Percentiles rank a stretch among this genome's conserved stretches.
Evolutionary conservation across 768 basidiomycete species (phyloP).

Genomic region (Clathrus columnatus): DNA sequence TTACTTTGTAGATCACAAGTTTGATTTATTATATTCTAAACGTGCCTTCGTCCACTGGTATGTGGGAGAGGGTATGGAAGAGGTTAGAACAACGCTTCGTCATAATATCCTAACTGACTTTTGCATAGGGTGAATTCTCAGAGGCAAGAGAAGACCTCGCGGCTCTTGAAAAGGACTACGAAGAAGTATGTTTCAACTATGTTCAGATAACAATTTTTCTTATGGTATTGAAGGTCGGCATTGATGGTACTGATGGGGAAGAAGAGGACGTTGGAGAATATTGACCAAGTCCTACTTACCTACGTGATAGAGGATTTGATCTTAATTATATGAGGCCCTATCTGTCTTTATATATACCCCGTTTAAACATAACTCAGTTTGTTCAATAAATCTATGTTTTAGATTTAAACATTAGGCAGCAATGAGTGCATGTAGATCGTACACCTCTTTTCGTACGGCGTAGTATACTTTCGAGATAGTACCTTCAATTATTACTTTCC

Average conservation of each 20-base stretch:
- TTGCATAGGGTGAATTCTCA: slow-evolving; percentile 77
- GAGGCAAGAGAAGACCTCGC: slow-evolving; percentile 98
- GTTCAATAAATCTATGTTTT: too few relatives aligned
- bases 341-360: not conserved
- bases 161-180: slow-evolving; percentile 92
- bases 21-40: slow-evolving; percentile 96
- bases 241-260: slow-evolving; percentile 69
- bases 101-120: not conserved
- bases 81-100: slow-evolving; percentile 30
- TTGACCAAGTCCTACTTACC: too few relatives aligned
- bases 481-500: slow-evolving; percentile 85
- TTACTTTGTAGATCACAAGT: slow-evolving; percentile 74
- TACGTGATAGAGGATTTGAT: not conserved
- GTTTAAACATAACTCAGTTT: too few relatives aligned
- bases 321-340: not conserved
- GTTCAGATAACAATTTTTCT: not conserved
- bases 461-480: slow-evolving; percentile 84
- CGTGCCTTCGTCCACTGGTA: slow-evolving; percentile 92
- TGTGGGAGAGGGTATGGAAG: slow-evolving; percentile 99
- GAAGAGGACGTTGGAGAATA: slow-evolving; percentile 39
- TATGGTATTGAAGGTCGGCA: not conserved
- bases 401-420: slow-evolving; percentile 33
- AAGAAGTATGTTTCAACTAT: slow-evolving; percentile 42
- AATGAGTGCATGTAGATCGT: slow-evolving; percentile 83
- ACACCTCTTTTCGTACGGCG: slow-evolving; percentile 81